Evolutionary conservation across 1,284 basidiomycete species (phyloP), one percentile per base, ranked within the genome.

Genomic region (Trametes pubescens): DNA sequence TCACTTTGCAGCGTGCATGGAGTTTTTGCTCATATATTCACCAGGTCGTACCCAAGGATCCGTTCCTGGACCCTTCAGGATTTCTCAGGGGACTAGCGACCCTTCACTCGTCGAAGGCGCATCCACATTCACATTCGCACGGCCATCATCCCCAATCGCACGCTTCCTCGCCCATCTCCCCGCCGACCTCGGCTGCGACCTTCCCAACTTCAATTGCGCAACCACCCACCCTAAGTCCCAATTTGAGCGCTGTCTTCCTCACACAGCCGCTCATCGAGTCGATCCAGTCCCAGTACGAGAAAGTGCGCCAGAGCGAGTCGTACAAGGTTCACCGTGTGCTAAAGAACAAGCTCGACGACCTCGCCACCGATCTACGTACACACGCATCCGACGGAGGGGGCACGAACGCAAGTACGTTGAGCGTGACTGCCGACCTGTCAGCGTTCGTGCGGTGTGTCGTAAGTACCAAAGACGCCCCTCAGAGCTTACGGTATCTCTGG

Each of bases 11-110:
- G 51, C 13, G 18, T 26, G 7, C 35, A 24, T 26, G 47, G 48
- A 43, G 40, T 16, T 7, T 4, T 4, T 38, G 38, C 18, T 61
- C 10, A 52, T 57, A 56, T 37, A 63, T 68, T 37, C 49, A 49
- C 37, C 72, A 87, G 77, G 69, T 81, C 52, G 78, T 89, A 29
- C 88, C 91, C 4, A 89, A 88, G 73, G 92, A 94, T 72, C 92
- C 92, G 0, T 93, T 94, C 72, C 75, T 91, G 43, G 83, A 91
- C 61, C 88, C 90, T 2, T 74, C 82, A 48, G 77, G 78, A 9
- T 90, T 92, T 66, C 65, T 73, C 38, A 65, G 65, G 26, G 71
- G 71, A 8, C 61, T 78, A 40, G 64, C 69, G 13, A 65, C 70
- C 18, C 76, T 75, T 60, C 68, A 72, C 9, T 49, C 62, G 9